Conservation (phyloP, 768 basidiomycete species). For the Hemileccinum impolitum region DNA sequence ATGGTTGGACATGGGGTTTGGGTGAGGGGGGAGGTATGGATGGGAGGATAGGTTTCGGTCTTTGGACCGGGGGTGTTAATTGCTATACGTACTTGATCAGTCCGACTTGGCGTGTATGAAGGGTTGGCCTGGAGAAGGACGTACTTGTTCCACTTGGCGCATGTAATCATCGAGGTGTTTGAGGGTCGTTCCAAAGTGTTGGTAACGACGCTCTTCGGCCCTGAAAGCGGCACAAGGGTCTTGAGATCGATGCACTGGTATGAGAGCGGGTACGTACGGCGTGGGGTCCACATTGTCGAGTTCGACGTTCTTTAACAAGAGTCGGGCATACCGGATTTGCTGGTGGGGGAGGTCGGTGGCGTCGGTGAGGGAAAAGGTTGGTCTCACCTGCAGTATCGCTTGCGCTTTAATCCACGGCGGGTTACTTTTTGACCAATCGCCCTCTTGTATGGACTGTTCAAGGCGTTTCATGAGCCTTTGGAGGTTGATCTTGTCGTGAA, state of each 20-base stretch:
- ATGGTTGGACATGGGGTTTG: conserved; percentile 4
- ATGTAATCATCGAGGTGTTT: conserved; percentile 54
- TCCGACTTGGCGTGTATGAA: too few relatives aligned
- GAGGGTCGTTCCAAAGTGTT: conserved; percentile 47
- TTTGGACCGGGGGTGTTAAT: conserved; percentile 36
- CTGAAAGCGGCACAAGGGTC: conserved; percentile 26
- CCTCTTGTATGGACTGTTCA: conserved; percentile 47
- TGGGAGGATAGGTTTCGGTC: conserved; percentile 50
- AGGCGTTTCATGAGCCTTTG: conserved; percentile 56
- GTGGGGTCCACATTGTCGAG: conserved; percentile 42
- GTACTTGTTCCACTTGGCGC: conserved; percentile 52
- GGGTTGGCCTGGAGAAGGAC: not conserved
- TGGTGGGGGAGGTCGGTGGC: conserved; percentile 19
- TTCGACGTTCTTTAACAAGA: conserved; percentile 58
- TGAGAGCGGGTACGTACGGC: conserved; percentile 35
- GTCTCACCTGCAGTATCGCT: conserved; percentile 51
- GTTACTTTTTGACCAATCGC: conserved; percentile 32
- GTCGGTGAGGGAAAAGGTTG: not conserved
- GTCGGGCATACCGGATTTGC: conserved; percentile 52
- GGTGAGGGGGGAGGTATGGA: conserved; percentile 44
- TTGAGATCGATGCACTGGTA: not conserved
- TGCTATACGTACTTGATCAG: conserved; percentile 33
- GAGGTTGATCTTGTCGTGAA: conserved; percentile 70
- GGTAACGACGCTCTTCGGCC: conserved; percentile 40
- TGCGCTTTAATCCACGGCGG: conserved; percentile 53